Base-by-base conservation (phyloP, 768 basidiomycete species). In the Coprinopsis cinerea region DNA sequence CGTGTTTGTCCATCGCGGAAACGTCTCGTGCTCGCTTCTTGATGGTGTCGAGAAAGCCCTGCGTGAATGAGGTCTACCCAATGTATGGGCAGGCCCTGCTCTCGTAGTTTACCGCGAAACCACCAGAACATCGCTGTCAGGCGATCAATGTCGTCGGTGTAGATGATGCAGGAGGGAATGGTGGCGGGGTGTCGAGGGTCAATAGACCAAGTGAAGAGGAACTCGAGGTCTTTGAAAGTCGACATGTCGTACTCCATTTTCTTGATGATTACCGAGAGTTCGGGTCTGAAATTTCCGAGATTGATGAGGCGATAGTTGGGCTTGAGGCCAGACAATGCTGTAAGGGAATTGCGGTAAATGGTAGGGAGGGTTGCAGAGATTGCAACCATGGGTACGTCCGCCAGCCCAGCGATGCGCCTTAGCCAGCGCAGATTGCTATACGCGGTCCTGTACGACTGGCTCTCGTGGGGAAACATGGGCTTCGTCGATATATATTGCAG, bases 101-200 rank as follows among this genome's bases (percentile, higher is more conserved):
- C 25, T 17, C 37, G 26, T 4, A 54, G 43, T 4, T 52, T 41
- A 0, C n/a, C 17, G 5, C 48, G 24, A 44, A 48, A 51, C 56
- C 54, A 60, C 61, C 61, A 62, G 47, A 57, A 59, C 56, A 60
- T 57, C 13, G 49, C 37, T 9, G 58, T 61, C 0, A 61, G 51
- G 3, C 54, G 37, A 14, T 59, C 58, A 1, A 61, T 17, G 26
- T 59, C 34, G 28, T 57, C 57, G 22, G 17, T 51, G 27, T 57
- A 61, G 13, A 57, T 37, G 3, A 61, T 55, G 1, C 57, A 47
- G 50, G 34, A 27, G 15, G 20, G 27, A 1, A 57, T 54, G 15
- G 32, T 44, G 1, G 47, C 53, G 2, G 32, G n/a, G 20, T 46
- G 15, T 25, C 4, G 24, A 10, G 18, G 11, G n/a, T 28, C 5